Evolutionary conservation across 495 filamentous ascomycete species (phyloP).

Genomic region (Aspergillus baeticus): DNA sequence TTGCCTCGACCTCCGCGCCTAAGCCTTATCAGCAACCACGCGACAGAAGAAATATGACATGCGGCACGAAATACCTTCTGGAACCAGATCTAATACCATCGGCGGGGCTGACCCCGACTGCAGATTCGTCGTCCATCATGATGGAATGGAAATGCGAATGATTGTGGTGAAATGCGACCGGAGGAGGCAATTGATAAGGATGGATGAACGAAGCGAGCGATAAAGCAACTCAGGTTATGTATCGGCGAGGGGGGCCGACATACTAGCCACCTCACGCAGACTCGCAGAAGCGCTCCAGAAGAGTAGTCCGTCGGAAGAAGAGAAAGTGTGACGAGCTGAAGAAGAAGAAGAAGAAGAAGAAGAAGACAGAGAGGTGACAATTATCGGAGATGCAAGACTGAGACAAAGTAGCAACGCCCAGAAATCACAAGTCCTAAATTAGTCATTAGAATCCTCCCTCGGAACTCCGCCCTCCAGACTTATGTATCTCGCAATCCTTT

Average conservation of each 20-base stretch:
- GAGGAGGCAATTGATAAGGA: constrained; percentile 14
- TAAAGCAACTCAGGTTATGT: constrained; percentile 17
- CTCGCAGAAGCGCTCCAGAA: constrained; percentile 11
- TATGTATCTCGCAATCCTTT: neutral
- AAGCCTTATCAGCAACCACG: constrained; percentile 16
- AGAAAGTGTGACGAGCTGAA: neutral
- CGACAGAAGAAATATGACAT: constrained; percentile 5
- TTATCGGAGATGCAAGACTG: neutral
- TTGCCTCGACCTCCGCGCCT: constrained; percentile 50
- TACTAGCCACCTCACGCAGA: constrained; percentile 26
- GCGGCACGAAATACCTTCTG: constrained; percentile 29
- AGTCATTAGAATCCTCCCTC: neutral
- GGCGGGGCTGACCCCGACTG: constrained; percentile 26
- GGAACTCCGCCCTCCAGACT: neutral
- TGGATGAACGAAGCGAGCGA: constrained; percentile 19
- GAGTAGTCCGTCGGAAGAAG: neutral
- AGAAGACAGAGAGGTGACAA: neutral
- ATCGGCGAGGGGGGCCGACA: constrained; percentile 22
- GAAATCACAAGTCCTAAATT: neutral
- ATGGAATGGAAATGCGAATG: neutral
- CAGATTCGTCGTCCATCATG: constrained; percentile 36
- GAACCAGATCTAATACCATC: constrained; percentile 23
- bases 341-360: neutral
- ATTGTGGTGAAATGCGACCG: constrained; percentile 4
- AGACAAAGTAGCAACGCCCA: neutral